Conservation (phyloP, 1,284 basidiomycete genomes). For the Coniferiporia weirii region DNA sequence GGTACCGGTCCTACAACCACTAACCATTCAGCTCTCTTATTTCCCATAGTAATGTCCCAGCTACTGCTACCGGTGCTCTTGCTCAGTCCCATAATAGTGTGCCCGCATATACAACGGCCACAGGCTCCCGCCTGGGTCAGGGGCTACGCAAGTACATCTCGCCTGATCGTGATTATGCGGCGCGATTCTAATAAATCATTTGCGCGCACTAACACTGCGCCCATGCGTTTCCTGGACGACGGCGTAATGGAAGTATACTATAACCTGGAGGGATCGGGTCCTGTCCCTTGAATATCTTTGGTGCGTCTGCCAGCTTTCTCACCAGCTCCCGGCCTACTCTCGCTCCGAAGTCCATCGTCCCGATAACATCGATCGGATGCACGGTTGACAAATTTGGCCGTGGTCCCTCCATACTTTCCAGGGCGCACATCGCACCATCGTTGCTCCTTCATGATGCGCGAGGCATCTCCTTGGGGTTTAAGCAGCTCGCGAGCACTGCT, state of each 20-base stretch:
- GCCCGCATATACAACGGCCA: too few relatives aligned
- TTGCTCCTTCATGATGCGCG: neutral
- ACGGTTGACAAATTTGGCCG: too few relatives aligned
- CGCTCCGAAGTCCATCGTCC: too few relatives aligned
- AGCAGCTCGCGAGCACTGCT: neutral
- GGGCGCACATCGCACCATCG: neutral
- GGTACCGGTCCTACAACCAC: neutral
- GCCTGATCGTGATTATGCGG: neutral
- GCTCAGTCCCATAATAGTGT: too few relatives aligned
- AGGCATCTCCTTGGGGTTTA: neutral
- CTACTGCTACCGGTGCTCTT: too few relatives aligned
- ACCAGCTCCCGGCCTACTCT: too few relatives aligned
- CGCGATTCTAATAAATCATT: neutral
- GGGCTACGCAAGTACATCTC: neutral
- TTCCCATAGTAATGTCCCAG: too few relatives aligned
- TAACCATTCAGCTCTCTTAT: too few relatives aligned
- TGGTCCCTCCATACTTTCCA: neutral
- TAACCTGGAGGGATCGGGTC: neutral
- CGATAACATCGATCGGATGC: too few relatives aligned
- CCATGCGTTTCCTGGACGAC: conserved; percentile 3
- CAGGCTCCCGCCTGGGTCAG: too few relatives aligned
- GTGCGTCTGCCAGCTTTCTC: too few relatives aligned
- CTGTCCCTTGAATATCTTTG: too few relatives aligned
- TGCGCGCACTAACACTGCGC: neutral
- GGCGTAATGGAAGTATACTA: neutral